These are phyloP conservation scores for Endothia cerciana DNA, from an alignment of 2,329 filamentous ascomycete species.

Conservation along the genomic window DNA sequence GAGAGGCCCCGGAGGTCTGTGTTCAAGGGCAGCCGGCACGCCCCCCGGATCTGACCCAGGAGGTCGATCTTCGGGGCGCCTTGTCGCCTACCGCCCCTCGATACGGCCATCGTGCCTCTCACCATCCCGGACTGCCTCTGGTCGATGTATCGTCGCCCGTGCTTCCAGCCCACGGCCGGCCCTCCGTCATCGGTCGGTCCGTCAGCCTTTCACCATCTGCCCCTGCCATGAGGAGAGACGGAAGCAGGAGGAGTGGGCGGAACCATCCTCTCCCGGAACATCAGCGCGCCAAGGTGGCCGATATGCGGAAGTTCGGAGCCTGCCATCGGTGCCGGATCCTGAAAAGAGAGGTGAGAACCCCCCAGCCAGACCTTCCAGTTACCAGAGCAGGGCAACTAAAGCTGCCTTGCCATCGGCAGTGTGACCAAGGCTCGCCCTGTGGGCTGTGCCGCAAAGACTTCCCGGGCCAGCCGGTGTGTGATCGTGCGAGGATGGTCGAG, in stretches of 20 bases:
- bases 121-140: background rate
- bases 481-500: conserved; percentile 14
- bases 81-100: background rate
- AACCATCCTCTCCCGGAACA: background rate
- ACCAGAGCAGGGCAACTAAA: background rate
- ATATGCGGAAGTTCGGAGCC: conserved; percentile 21
- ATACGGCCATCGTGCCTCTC: background rate
- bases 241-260: conserved; percentile 16
- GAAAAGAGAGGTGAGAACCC: conserved; percentile 20
- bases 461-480: conserved; percentile 18
- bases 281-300: conserved; percentile 18
- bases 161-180: background rate
- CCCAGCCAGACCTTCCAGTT: background rate
- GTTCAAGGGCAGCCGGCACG: conserved; percentile 8
- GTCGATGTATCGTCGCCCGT: background rate
- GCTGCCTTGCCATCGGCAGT: conserved; percentile 11
- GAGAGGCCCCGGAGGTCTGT: background rate
- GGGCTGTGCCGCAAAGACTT: conserved; percentile 15
- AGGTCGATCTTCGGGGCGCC: conserved; percentile 9
- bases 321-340: conserved; percentile 25
- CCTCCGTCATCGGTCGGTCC: background rate
- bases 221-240: conserved; percentile 13
- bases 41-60: conserved; percentile 7
- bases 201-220: background rate
- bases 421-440: conserved; percentile 19